These are phyloP conservation scores for Claviceps africana DNA, from an alignment of 2,329 filamentous ascomycete genomes.

Conservation along the genomic window DNA sequence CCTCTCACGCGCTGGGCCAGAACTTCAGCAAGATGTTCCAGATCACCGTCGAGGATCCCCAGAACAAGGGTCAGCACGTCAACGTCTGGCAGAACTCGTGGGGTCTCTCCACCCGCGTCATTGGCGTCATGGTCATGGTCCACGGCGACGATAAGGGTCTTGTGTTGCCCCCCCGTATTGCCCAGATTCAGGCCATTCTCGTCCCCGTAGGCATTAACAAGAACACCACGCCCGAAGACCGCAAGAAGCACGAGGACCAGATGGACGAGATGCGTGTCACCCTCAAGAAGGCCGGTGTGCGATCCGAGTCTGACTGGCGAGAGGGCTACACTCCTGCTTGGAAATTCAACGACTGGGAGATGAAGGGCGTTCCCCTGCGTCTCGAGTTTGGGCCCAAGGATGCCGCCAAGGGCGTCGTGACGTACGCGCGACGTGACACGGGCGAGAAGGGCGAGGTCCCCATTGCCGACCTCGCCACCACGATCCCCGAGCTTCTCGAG, in stretches of 20 bases:
- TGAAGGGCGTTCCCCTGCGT: constrained; percentile 86
- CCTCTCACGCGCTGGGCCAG: constrained; percentile 87
- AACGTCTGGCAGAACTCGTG: constrained; percentile 98
- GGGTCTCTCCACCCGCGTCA: constrained; percentile 92
- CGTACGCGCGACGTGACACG: constrained; percentile 75
- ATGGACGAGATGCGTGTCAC: constrained; percentile 56
- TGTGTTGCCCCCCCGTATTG: constrained; percentile 80
- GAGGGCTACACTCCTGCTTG: constrained; percentile 89
- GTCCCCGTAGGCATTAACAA: constrained; percentile 89
- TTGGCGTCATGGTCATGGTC: constrained; percentile 98
- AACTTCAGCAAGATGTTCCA: constrained; percentile 99
- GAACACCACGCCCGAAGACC: constrained; percentile 69
- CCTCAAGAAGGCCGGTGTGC: constrained; percentile 60
- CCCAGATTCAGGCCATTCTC: constrained; percentile 73
- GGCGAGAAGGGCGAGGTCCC: constrained; percentile 70
- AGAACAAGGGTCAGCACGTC: constrained; percentile 63
- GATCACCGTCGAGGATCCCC: constrained; percentile 89
- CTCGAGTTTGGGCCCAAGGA: constrained; percentile 96
- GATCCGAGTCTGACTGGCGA: constrained; percentile 68
- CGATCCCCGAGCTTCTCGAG: constrained; percentile 70
- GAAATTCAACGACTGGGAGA: constrained; percentile 99
- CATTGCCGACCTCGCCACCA: constrained; percentile 56
- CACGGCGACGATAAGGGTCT: constrained; percentile 93
- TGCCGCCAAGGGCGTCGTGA: constrained; percentile 70
- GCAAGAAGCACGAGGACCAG: constrained; percentile 60